Evolutionary conservation across 2,329 filamentous ascomycete genomes (phyloP).

Genomic region (Fusarium zealandicum): DNA sequence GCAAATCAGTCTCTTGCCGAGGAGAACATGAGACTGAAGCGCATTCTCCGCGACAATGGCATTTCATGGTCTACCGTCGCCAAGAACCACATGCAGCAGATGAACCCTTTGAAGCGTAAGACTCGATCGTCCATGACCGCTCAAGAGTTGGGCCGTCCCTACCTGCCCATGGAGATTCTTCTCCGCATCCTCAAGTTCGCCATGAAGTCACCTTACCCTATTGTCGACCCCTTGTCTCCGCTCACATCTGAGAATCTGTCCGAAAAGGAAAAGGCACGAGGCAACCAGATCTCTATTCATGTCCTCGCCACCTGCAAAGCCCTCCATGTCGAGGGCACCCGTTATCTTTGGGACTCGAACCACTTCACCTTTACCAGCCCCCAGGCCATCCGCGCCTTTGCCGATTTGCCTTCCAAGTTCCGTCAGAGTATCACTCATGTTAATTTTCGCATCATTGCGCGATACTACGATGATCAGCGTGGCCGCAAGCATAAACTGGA

Average conservation of each 20-base stretch:
- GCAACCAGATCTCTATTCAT: constrained; percentile 60
- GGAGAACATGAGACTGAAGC: constrained; percentile 60
- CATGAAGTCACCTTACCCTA: constrained; percentile 56
- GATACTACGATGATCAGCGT: constrained; percentile 61
- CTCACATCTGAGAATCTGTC: constrained; percentile 54
- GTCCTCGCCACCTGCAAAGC: constrained; percentile 60
- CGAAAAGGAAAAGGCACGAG: constrained; percentile 51
- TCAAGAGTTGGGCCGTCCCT: constrained; percentile 46
- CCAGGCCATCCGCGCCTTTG: constrained; percentile 57
- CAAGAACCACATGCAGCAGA: constrained; percentile 44
- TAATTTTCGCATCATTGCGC: constrained; percentile 61
- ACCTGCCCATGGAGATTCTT: constrained; percentile 61
- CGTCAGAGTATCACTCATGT: constrained; percentile 55
- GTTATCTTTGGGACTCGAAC: constrained; percentile 60
- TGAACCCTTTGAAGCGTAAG: constrained; percentile 45
- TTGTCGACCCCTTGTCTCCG: constrained; percentile 62
- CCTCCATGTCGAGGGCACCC: constrained; percentile 57
- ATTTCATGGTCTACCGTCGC: constrained; percentile 57
- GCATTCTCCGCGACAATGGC: constrained; percentile 59
- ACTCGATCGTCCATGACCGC: constrained; percentile 43
- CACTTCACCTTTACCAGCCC: constrained; percentile 63
- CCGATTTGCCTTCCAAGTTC: constrained; percentile 52
- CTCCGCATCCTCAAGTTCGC: constrained; percentile 60
- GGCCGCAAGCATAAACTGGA: constrained; percentile 51
- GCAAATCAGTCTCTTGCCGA: constrained; percentile 55